Evolutionary conservation across 768 basidiomycete species (phyloP), one percentile per base, ranked within the genome.

Genomic region (Tubosaeta sp.): DNA sequence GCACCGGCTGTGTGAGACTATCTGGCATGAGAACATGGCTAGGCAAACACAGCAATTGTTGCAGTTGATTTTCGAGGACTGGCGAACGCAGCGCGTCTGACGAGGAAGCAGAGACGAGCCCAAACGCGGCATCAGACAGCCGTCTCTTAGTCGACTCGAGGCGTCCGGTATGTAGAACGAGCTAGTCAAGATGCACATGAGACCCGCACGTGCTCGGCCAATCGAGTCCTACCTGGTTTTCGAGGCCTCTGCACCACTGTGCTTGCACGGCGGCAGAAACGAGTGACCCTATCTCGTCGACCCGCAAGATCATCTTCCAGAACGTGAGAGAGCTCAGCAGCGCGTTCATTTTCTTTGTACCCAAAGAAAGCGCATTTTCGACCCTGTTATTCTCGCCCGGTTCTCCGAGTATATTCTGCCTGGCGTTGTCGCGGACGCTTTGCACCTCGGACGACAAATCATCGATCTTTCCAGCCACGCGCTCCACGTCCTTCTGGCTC

Each of bases 151-250:
- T 59, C 9, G 59, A 65, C 11, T 76, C 66, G 11, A 90, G 71
- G 22, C 76, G 72, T 13, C 88, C 87, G 1, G 83, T 77, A 48
- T 87, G 80, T 44, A 83, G 74, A 34, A 83, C 73, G 32, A 90
- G 73, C 87, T 89, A 9, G 35, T 19, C 41, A 25, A 14, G 10
- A 42, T 51, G 19, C 50, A n/a, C 18, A 14, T 31, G 44, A 46
- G 31, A 44, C 30, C 39, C 3, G 11, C 12, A 35, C 47, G 2
- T 48, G 18, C 8, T 27, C 13, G 32, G 38, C 11, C 35, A 29
- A 34, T 46, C 24, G 16, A n/a, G 13, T 45, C 44, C 30, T 51
- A 80, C 83, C 69, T 78, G 71, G 60, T 71, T 70, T 59, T 84
- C 80, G 16, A 85, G 67, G 2, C 71, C 74, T 54, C 65, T 68